Evolutionary conservation across 768 basidiomycete species (phyloP).

Genomic region (Lactifluus pinguis): DNA sequence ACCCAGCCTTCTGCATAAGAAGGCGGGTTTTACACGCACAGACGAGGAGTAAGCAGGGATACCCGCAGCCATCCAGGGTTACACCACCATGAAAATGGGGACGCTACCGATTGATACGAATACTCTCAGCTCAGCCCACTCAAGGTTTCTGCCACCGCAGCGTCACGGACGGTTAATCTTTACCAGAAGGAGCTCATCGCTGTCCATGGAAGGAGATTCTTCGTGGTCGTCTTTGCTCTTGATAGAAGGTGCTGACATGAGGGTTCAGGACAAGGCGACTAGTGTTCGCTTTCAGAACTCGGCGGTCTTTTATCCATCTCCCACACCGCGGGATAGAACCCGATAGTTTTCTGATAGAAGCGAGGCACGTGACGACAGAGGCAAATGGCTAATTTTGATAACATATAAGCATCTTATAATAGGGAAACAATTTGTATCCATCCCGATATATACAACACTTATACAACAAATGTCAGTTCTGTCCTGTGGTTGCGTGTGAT

Average conservation of each 20-base stretch:
- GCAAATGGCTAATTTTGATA: too few relatives aligned
- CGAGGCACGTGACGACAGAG: too few relatives aligned
- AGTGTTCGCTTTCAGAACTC: background rate
- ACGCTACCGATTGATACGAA: conserved; percentile 55
- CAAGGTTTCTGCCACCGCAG: conserved; percentile 25
- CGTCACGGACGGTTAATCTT: conserved; percentile 25
- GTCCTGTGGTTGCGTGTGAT: too few relatives aligned
- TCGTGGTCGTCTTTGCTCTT: conserved; percentile 21
- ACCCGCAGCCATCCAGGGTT: conserved; percentile 85
- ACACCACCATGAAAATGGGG: conserved; percentile 38
- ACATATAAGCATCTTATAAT: too few relatives aligned
- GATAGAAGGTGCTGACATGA: conserved; percentile 15
- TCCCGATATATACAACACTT: too few relatives aligned
- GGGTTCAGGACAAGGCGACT: background rate
- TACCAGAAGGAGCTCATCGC: conserved; percentile 52
- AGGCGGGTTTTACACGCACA: conserved; percentile 23
- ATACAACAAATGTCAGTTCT: too few relatives aligned
- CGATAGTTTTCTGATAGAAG: too few relatives aligned
- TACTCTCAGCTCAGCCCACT: conserved; percentile 23
- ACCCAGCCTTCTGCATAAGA: conserved; percentile 19
- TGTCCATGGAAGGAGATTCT: conserved; percentile 28
- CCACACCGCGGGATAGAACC: too few relatives aligned
- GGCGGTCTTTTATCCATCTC: too few relatives aligned
- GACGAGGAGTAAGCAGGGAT: conserved; percentile 38
- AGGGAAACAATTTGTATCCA: too few relatives aligned